Evolutionary conservation across 176 grass and related monocot genomes (phyloP).

Genomic region (Ananas comosus): DNA sequence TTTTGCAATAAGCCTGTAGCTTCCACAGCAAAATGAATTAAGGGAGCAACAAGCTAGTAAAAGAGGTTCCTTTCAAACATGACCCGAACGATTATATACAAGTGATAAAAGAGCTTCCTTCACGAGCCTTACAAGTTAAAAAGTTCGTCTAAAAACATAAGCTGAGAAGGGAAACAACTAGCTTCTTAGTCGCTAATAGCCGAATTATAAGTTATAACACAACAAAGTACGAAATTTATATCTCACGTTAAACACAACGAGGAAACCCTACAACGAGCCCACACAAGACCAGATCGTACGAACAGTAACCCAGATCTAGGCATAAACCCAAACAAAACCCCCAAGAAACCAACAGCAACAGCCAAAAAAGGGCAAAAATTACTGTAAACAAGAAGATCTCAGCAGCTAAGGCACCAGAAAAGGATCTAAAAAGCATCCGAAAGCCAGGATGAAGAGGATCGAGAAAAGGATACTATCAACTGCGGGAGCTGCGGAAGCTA

Average conservation of each 20-base stretch:
- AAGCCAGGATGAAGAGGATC: conserved; percentile 5
- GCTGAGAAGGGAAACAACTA: too few species aligned
- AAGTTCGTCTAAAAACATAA: too few species aligned
- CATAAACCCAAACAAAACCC: not conserved
- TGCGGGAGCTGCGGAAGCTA: conserved; percentile 46
- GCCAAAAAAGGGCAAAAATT: not conserved
- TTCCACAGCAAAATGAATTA: conserved; percentile 38
- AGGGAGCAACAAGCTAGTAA: conserved; percentile 24
- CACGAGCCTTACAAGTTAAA: too few species aligned
- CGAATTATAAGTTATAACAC: not conserved
- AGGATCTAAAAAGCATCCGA: conserved; percentile 11
- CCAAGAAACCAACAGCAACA: not conserved
- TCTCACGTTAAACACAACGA: not conserved
- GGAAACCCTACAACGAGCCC: not conserved
- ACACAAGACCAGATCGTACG: not conserved
- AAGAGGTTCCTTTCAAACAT: not conserved
- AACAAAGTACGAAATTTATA: not conserved
- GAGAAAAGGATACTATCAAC: conserved; percentile 85
- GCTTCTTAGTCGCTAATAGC: not conserved
- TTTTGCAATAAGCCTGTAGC: conserved; percentile 79
- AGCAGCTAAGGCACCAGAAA: not conserved
- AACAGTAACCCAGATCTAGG: not conserved
- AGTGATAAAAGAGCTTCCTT: too few species aligned
- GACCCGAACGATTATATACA: not conserved
- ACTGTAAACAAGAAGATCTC: not conserved